phyloP scores from a whole-genome alignment of 192 early-diverging fungal species.

The Dispira parvispora region DNA sequence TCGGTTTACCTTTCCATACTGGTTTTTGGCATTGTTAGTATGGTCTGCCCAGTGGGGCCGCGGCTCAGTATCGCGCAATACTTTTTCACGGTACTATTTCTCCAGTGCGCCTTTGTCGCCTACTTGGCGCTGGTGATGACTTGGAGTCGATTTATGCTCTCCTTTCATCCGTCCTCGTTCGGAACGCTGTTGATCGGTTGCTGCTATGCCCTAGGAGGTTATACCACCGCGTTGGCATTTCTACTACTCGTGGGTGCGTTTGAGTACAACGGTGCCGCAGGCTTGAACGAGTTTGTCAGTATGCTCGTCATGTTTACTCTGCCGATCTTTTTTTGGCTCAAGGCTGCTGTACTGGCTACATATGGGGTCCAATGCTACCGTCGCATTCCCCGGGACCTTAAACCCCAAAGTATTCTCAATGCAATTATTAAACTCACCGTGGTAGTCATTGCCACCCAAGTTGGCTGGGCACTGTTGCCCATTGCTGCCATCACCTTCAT shows the following conservation, averaged over 20 bases:
- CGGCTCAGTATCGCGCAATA: not conserved
- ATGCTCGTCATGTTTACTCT: not conserved
- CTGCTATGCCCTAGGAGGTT: not conserved
- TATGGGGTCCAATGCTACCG: not conserved
- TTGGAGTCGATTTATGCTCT: not conserved
- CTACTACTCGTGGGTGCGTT: not conserved
- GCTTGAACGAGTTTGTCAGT: not conserved
- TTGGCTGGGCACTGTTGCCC: not conserved
- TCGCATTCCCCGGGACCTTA: not conserved
- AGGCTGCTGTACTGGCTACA: not conserved
- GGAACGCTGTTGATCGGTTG: not conserved
- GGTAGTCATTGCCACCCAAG: not conserved
- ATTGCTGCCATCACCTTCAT: not conserved
- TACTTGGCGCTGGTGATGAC: not conserved
- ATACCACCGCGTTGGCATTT: not conserved
- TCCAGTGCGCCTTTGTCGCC: not conserved
- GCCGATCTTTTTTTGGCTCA: not conserved
- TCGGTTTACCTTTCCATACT: not conserved
- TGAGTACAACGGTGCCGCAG: not conserved
- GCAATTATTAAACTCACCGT: conserved; percentile 3
- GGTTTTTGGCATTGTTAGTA: not conserved
- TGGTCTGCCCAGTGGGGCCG: not conserved
- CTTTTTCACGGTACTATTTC: not conserved
- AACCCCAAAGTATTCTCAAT: not conserved
- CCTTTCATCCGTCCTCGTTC: not conserved